Percentiles rank a stretch among this genome's conserved stretches.
These are phyloP conservation scores for Hanseniaspora mollemarum DNA, from an alignment of 805 yeast genomes.

Conservation along the genomic window DNA sequence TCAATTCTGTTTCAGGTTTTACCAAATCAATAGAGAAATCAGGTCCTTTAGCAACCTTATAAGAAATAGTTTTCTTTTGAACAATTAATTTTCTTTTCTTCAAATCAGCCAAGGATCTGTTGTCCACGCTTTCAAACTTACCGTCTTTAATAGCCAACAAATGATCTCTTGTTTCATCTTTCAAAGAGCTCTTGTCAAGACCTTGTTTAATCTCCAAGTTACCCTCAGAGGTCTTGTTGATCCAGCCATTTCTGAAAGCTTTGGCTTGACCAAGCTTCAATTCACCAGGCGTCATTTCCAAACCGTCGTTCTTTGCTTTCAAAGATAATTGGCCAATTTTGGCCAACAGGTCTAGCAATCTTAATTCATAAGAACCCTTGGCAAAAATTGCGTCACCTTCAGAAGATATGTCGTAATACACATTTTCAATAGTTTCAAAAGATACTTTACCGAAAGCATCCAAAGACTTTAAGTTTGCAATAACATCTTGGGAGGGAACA, in stretches of 20 bases:
- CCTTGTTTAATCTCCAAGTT: conserved; percentile 38
- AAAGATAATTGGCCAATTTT: conserved; percentile 72
- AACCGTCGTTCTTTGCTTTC: conserved; percentile 44
- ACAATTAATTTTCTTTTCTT: conserved; percentile 83
- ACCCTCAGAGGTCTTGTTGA: conserved; percentile 72
- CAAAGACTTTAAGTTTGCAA: conserved; percentile 77
- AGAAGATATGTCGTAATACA: conserved; percentile 58
- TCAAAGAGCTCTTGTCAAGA: conserved; percentile 31
- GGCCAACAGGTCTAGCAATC: conserved; percentile 65
- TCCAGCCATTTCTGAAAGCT: conserved; percentile 97
- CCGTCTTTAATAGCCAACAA: conserved; percentile 40
- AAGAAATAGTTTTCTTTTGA: conserved; percentile 63
- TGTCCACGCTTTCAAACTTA: conserved; percentile 30
- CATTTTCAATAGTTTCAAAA: conserved; percentile 62
- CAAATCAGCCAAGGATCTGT: conserved; percentile 66
- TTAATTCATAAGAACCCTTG: conserved; percentile 82
- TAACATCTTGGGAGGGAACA: conserved; percentile 51
- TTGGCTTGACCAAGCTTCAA: conserved; percentile 94
- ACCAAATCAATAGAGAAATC: conserved; percentile 73
- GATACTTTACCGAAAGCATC: conserved; percentile 71
- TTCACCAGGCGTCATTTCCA: conserved; percentile 52
- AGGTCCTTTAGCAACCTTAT: conserved; percentile 63
- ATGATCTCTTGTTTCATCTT: conserved; percentile 55
- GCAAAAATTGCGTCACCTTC: conserved; percentile 73
- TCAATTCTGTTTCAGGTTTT: conserved; percentile 82